Evolutionary conservation across 495 filamentous ascomycete genomes (phyloP), one percentile per base, ranked within the genome.

Genomic region (Friedmanniomyces endolithicus): DNA sequence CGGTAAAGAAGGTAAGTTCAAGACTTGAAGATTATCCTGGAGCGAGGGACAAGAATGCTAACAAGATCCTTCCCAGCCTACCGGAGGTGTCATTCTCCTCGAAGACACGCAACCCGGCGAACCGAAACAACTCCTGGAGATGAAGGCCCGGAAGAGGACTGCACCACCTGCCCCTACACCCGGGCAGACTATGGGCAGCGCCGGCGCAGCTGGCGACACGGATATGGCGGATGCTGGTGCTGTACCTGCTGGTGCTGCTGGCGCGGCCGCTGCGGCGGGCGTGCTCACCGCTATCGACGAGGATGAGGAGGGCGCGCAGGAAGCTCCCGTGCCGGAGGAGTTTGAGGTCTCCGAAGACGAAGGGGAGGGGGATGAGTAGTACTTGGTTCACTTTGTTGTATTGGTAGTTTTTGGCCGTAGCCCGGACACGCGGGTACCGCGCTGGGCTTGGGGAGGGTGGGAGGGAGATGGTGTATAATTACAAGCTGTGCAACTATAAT

Each of bases 1-100:
- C 94, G 27, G 90, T 96, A 48, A 97, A 97, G 74, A 87, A 94
- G 75, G 88, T 92, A 74, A 67, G 78, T 71, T 61, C 46, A 29
- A 56, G 23, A 23, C 19, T 47, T 47, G 7, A 22, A 31, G 9
- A 9, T 31, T 3, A 31, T 31, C 27, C 4, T 4, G 27, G 3
- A 6, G 23, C 6, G 23, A 14, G 17, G 11, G 19, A 9, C 52
- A 24, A 62, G 39, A 58, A 23, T 52, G 49, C 27, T 31, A 34
- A 19, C 24, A 16, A 40, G n/a, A 39, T 7, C n/a, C n/a, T n/a
- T 17, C 34, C 23, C 58, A 94, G 87, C 88, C 94, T 55, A 95
- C 94, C 48, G 90, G 92, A 51, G 94, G 94, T 54, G 87, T 95
- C 24, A 83, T 97, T 14, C 76, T 99, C 24, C 78, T 97, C 23